These are phyloP conservation scores for Exophiala xenobiotica DNA, from an alignment of 2,329 filamentous ascomycete species.

Conservation along the genomic window DNA sequence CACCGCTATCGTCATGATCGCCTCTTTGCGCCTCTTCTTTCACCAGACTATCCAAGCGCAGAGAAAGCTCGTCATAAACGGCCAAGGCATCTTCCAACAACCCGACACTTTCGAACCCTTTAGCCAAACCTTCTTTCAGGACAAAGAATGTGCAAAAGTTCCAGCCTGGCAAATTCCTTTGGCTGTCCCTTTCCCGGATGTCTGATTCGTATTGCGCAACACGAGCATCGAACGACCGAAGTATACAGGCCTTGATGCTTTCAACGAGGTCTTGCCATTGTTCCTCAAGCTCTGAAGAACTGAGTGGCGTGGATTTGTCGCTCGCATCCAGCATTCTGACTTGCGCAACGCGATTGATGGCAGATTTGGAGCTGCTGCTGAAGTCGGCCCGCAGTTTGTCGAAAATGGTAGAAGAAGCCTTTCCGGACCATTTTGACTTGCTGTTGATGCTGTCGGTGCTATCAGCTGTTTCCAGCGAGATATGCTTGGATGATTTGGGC, in stretches of 20 bases:
- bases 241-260: constrained; percentile 83
- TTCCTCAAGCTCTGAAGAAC: constrained; percentile 75
- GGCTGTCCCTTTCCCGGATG: constrained; percentile 88
- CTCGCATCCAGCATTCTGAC: constrained; percentile 61
- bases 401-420: constrained; percentile 75
- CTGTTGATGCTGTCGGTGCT: constrained; percentile 64
- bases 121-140: constrained; percentile 88
- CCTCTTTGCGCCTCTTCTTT: constrained; percentile 67
- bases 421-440: constrained; percentile 72
- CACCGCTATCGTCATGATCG: constrained; percentile 66
- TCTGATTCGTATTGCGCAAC: constrained; percentile 96
- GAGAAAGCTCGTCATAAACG: constrained; percentile 89
- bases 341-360: constrained; percentile 77
- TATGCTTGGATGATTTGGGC: constrained; percentile 58
- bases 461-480: constrained; percentile 48
- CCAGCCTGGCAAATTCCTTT: constrained; percentile 87
- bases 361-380: constrained; percentile 71
- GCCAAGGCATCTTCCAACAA: constrained; percentile 92
- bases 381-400: constrained; percentile 92
- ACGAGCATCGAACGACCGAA: constrained; percentile 84
- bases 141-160: constrained; percentile 99
- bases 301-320: constrained; percentile 47
- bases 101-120: constrained; percentile 94
- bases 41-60: constrained; percentile 80
- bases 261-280: constrained; percentile 81